Percentiles rank a stretch among this genome's conserved stretches.
Conservation (phyloP, 495 filamentous ascomycete genomes). For the Aspergillus sclerotiicarbonarius region DNA sequence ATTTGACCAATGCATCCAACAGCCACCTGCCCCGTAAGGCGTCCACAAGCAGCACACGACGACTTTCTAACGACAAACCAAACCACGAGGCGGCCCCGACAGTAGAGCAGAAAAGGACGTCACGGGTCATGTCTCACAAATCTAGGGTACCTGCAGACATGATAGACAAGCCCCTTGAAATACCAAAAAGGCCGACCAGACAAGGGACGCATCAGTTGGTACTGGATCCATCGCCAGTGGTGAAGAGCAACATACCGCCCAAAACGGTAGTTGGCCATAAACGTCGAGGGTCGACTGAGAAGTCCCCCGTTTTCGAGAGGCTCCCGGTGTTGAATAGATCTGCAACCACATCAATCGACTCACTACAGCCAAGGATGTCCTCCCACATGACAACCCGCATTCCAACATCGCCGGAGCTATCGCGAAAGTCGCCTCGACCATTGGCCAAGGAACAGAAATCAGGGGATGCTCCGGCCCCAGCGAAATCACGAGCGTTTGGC, state of each 20-base stretch:
- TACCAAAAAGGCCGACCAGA: constrained; percentile 71
- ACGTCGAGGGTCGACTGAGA: constrained; percentile 42
- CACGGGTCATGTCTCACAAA: background rate
- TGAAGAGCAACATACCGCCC: constrained; percentile 71
- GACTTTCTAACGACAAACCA: constrained; percentile 11
- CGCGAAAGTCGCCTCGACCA: constrained; percentile 32
- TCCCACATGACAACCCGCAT: constrained; percentile 42
- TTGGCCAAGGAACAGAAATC: constrained; percentile 24
- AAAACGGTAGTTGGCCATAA: constrained; percentile 41
- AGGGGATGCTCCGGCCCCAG: constrained; percentile 26
- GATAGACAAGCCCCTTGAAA: constrained; percentile 6
- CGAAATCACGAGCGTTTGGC: constrained; percentile 60
- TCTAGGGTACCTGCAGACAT: background rate
- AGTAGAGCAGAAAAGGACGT: background rate
- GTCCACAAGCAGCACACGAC: constrained; percentile 51
- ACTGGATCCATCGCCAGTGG: constrained; percentile 61
- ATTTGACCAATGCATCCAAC: constrained; percentile 38
- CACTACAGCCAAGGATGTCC: constrained; percentile 33
- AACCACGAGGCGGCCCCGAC: constrained; percentile 3
- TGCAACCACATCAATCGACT: constrained; percentile 38
- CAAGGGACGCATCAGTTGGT: constrained; percentile 71
- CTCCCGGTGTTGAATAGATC: constrained; percentile 22
- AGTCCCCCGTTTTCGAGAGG: constrained; percentile 12
- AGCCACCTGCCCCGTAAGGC: constrained; percentile 65
- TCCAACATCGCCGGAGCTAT: constrained; percentile 32